Evolutionary conservation across 371 early-diverging fungal genomes (phyloP).

Genomic region (Lichtheimia corymbifera): DNA sequence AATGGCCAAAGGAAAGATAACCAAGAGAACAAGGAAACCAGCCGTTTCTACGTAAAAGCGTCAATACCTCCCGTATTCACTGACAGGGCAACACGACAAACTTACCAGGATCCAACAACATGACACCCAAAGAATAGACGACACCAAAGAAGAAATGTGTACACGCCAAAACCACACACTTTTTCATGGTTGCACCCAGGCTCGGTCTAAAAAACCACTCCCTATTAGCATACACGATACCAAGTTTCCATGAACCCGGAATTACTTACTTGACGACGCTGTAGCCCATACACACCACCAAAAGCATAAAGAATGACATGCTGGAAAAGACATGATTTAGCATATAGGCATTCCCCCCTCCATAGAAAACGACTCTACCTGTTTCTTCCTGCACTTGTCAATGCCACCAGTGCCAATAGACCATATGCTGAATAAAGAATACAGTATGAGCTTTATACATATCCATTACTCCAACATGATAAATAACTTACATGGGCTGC

Average conservation of each 20-base stretch:
- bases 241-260: background rate
- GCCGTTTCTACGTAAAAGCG: conserved; percentile 52
- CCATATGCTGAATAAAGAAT: conserved; percentile 43
- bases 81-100: background rate
- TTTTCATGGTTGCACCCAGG: conserved; percentile 87
- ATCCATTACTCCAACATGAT: background rate
- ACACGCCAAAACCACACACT: conserved; percentile 73
- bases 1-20: conserved; percentile 83
- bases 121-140: conserved; percentile 81
- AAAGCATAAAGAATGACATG: conserved; percentile 91
- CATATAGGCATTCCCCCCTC: background rate
- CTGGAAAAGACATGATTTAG: conserved; percentile 21
- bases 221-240: background rate
- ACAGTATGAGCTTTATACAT: background rate
- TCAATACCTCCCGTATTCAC: background rate
- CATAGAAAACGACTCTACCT: conserved; percentile 33
- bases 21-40: conserved; percentile 72
- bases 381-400: conserved; percentile 88
- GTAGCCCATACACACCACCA: conserved; percentile 93
- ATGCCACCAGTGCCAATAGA: conserved; percentile 63
- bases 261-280: conserved; percentile 83
- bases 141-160: conserved; percentile 89
- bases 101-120: conserved; percentile 49
- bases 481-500: conserved; percentile 34
- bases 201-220: conserved; percentile 63